A percentile compares a stretch with the other conserved stretches of the same genome.
These are phyloP conservation scores for Ophiostoma pallidulum DNA, from an alignment of 2,329 filamentous ascomycete species.

Conservation along the genomic window DNA sequence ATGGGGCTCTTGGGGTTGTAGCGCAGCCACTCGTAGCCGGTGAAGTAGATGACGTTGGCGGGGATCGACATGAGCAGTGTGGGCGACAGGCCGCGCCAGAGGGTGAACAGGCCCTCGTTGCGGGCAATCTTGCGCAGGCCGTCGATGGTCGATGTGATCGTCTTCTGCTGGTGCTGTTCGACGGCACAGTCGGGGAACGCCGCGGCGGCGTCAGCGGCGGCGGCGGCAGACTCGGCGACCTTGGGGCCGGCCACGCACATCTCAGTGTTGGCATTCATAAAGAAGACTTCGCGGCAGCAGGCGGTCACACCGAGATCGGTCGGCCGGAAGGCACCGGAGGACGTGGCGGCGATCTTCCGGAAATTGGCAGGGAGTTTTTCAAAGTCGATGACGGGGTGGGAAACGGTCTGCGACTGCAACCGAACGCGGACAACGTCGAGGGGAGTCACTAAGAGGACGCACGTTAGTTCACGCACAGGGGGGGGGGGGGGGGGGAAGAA, in stretches of 20 bases:
- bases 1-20: slow-evolving; percentile 66
- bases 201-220: slow-evolving; percentile 38
- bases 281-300: slow-evolving; percentile 96
- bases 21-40: slow-evolving; percentile 91
- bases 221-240: slow-evolving; percentile 39
- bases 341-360: slow-evolving; percentile 45
- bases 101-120: slow-evolving; percentile 75
- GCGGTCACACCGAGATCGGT: slow-evolving; percentile 82
- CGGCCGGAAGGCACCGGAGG: slow-evolving; percentile 60
- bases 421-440: slow-evolving; percentile 95
- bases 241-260: slow-evolving; percentile 66
- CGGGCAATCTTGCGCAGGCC: slow-evolving; percentile 88
- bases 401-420: slow-evolving; percentile 68
- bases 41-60: slow-evolving; percentile 96
- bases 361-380: slow-evolving; percentile 39
- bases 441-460: slow-evolving; percentile 60
- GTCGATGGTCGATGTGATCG: slow-evolving; percentile 84
- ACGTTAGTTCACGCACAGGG: neutral
- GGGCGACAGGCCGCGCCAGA: slow-evolving; percentile 92
- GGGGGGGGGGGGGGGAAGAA: no score
- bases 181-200: slow-evolving; percentile 62
- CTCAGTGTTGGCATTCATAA: slow-evolving; percentile 75
- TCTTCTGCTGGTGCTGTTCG: slow-evolving; percentile 73
- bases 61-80: slow-evolving; percentile 91
- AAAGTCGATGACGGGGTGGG: slow-evolving; percentile 27